Conservation (phyloP, 2,329 filamentous ascomycete species). For the Paramyrothecium roridum region DNA sequence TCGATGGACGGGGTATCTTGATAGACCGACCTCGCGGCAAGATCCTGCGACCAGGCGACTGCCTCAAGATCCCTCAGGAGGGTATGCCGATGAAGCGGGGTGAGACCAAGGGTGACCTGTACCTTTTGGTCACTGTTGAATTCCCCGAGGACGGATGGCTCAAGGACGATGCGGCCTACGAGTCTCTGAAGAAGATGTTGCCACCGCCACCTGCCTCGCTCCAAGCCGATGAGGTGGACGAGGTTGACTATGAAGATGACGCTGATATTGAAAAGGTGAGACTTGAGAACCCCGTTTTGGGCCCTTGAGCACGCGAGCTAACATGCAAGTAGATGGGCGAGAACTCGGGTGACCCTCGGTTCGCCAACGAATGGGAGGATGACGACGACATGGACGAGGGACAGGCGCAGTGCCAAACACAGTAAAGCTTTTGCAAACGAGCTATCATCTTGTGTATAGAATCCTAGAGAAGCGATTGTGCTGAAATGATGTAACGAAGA, state of each 20-base stretch:
- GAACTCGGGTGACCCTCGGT: slow-evolving; percentile 65
- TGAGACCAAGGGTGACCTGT: slow-evolving; percentile 82
- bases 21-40: slow-evolving; percentile 78
- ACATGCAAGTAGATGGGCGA: slow-evolving; percentile 59
- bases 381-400: slow-evolving; percentile 68
- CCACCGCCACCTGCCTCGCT: slow-evolving; percentile 62
- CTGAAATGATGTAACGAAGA: slow-evolving; percentile 2
- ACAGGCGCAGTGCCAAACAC: slow-evolving; percentile 68
- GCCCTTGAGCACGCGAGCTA: not conserved
- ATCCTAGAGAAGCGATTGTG: not conserved
- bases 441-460: not conserved
- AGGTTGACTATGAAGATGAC: slow-evolving; percentile 82
- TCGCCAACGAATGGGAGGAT: slow-evolving; percentile 65
- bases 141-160: slow-evolving; percentile 90
- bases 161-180: slow-evolving; percentile 65
- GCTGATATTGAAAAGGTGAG: slow-evolving; percentile 76
- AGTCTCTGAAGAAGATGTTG: slow-evolving; percentile 70
- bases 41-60: slow-evolving; percentile 77
- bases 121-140: slow-evolving; percentile 77
- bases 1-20: slow-evolving; percentile 88
- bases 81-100: slow-evolving; percentile 92
- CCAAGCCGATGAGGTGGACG: slow-evolving; percentile 73
- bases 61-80: slow-evolving; percentile 82
- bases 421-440: slow-evolving; percentile 46
- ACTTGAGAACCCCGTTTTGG: slow-evolving; percentile 3